These are phyloP conservation scores for Blastocystis sp. DNA, from an alignment of 352 stramenopile genomes.

Conservation along the genomic window DNA sequence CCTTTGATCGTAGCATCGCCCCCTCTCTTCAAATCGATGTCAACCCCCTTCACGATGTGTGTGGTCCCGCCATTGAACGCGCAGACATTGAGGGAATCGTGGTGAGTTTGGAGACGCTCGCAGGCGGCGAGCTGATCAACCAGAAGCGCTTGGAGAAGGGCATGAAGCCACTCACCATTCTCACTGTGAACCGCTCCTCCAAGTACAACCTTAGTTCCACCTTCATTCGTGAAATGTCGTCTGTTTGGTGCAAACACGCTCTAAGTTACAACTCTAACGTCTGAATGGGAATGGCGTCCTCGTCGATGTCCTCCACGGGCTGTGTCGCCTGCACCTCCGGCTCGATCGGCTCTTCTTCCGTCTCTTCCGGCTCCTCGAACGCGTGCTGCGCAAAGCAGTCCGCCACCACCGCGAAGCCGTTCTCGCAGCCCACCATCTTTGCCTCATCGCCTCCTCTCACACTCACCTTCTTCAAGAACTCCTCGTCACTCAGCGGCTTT, in stretches of 20 bases:
- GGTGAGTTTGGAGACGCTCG: slow-evolving; percentile 56
- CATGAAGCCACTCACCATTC: slow-evolving; percentile 38
- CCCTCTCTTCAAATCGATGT: slow-evolving; percentile 29
- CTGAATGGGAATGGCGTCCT: slow-evolving; percentile 12
- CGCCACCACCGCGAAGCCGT: slow-evolving; percentile 53
- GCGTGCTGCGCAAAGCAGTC: slow-evolving; percentile 52
- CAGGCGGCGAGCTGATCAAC: slow-evolving; percentile 60
- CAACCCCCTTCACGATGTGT: slow-evolving; percentile 42
- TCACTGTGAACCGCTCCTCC: slow-evolving; percentile 62
- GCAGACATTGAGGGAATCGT: slow-evolving; percentile 59
- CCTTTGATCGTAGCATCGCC: slow-evolving; percentile 17
- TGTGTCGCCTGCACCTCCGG: not conserved
- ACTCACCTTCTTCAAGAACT: not conserved
- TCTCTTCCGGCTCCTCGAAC: slow-evolving; percentile 14
- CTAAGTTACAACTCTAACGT: slow-evolving; percentile 36
- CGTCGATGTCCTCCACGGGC: not conserved
- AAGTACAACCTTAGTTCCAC: slow-evolving; percentile 67
- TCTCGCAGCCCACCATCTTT: not conserved
- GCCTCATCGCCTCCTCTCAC: not conserved
- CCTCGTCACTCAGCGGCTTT: not conserved
- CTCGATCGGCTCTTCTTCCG: not conserved
- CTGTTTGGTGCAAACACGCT: slow-evolving; percentile 36
- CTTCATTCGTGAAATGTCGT: slow-evolving; percentile 63
- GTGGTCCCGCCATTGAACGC: slow-evolving; percentile 16
- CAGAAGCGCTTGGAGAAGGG: slow-evolving; percentile 6